phyloP scores from a whole-genome alignment of 306 rosid species.

The Astragalus glycyphyllos region DNA sequence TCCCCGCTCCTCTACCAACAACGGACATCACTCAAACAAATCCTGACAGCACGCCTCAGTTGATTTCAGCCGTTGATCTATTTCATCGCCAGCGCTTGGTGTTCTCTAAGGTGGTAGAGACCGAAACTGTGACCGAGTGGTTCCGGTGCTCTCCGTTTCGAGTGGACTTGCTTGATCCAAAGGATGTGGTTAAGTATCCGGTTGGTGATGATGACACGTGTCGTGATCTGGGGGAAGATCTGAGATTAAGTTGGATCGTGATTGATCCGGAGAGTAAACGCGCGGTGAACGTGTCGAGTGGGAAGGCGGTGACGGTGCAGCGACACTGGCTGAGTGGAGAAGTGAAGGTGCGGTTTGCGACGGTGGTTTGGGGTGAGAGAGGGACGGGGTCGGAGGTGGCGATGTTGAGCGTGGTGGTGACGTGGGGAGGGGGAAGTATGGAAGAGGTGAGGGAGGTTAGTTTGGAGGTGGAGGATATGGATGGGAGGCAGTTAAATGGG shows the following conservation, averaged over 20 bases:
- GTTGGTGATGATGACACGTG: conserved; percentile 37
- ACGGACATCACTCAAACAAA: background rate
- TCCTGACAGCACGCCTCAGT: conserved; percentile 37
- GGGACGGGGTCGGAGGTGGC: conserved; percentile 60
- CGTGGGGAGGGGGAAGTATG: conserved; percentile 49
- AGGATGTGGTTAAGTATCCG: conserved; percentile 58
- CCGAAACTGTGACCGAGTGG: conserved; percentile 75
- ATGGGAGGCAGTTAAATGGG: conserved; percentile 65
- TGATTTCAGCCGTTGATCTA: conserved; percentile 79
- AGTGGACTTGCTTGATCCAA: conserved; percentile 65
- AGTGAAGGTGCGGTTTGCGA: conserved; percentile 57
- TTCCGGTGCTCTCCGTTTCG: conserved; percentile 78
- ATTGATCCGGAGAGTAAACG: conserved; percentile 57
- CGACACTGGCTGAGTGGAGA: conserved; percentile 84
- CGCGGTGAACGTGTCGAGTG: conserved; percentile 76
- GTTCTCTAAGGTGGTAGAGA: conserved; percentile 61
- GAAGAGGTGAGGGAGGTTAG: conserved; percentile 67
- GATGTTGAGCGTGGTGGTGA: conserved; percentile 55
- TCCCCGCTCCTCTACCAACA: conserved; percentile 45
- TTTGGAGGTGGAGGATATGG: conserved; percentile 77
- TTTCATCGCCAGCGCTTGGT: conserved; percentile 47
- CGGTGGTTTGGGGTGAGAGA: conserved; percentile 45
- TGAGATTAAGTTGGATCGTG: conserved; percentile 73
- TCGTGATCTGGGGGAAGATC: conserved; percentile 40
- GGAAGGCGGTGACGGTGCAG: conserved; percentile 57